A percentile compares a stretch with the other conserved stretches of the same genome.
Evolutionary conservation across 1,139 yeast species (phyloP).

Genomic region (Wickerhamiella pararugosa): DNA sequence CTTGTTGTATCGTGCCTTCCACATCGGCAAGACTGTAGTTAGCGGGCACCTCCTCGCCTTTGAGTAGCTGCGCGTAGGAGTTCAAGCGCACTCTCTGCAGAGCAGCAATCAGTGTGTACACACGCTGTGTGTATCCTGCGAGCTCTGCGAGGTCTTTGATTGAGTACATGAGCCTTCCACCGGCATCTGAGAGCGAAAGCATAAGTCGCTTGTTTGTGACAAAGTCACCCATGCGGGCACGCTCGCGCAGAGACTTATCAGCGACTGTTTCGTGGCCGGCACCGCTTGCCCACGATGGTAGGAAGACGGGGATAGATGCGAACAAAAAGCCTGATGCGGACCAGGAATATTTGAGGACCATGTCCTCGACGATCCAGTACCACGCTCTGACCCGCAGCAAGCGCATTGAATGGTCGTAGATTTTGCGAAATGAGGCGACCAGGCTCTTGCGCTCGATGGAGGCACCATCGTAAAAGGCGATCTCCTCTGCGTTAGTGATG

Average conservation of each 20-base stretch:
- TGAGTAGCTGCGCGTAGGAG: conserved; percentile 18
- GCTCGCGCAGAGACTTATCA: conserved; percentile 15
- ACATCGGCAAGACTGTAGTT: conserved; percentile 33
- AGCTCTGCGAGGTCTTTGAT: conserved; percentile 84
- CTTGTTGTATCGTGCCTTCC: conserved; percentile 67
- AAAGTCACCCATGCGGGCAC: conserved; percentile 59
- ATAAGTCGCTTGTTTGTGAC: conserved; percentile 80
- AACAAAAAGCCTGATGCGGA: conserved; percentile 85
- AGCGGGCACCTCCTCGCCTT: conserved; percentile 1
- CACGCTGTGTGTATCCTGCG: conserved; percentile 82
- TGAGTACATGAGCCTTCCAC: conserved; percentile 90
- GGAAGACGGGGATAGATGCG: conserved; percentile 72
- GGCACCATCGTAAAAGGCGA: conserved; percentile 87
- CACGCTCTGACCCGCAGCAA: conserved; percentile 34
- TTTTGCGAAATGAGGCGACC: conserved; percentile 38
- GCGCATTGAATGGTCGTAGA: conserved; percentile 37
- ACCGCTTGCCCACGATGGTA: conserved; percentile 26
- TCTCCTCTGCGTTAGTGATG: conserved; percentile 82
- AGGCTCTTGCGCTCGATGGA: conserved; percentile 63
- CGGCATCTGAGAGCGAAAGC: conserved; percentile 89
- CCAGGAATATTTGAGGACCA: conserved; percentile 83
- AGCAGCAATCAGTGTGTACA: conserved; percentile 57
- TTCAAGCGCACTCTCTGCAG: conserved; percentile 70
- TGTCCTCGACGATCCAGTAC: conserved; percentile 71
- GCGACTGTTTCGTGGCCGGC: neutral